A percentile compares a stretch with the other conserved stretches of the same genome.
Evolutionary conservation across 345 rosid species (phyloP).

Genomic region (Citrus hindsii): DNA sequence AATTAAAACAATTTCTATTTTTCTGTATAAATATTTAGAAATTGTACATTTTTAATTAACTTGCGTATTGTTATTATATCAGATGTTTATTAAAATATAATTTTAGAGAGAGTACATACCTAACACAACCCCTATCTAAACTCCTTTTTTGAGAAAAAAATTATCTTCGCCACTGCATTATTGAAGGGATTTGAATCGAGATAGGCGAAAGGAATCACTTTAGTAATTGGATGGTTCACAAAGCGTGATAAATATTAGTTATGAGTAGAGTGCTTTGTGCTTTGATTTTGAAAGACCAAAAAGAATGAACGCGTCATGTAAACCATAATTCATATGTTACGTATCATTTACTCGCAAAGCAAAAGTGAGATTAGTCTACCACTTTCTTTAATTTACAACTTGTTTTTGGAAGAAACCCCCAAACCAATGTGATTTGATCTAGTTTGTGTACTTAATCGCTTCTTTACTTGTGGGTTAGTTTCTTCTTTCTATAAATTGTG

Average conservation of each 20-base stretch:
- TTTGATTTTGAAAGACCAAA: neutral
- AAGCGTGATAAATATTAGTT: neutral
- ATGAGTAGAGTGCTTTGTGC: neutral
- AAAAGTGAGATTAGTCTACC: neutral
- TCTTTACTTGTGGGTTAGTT: neutral
- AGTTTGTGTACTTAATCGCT: neutral
- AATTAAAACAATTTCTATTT: too few relatives aligned
- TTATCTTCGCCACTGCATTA: neutral
- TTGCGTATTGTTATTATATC: too few relatives aligned
- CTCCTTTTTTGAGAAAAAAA: neutral
- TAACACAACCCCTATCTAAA: too few relatives aligned
- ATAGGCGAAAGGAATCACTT: neutral
- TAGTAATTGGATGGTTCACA: neutral
- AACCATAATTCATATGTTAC: neutral
- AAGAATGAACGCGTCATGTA: neutral
- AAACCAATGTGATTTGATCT: neutral
- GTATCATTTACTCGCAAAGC: neutral
- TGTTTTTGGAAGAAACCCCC: neutral
- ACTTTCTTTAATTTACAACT: neutral
- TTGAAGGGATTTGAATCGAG: neutral
- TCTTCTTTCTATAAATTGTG: neutral
- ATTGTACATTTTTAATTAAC: too few relatives aligned
- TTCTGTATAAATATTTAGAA: too few relatives aligned
- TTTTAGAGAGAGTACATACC: too few relatives aligned
- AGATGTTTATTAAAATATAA: too few relatives aligned